Conservation (phyloP, 768 basidiomycete genomes). For the Lentinula boryana region DNA sequence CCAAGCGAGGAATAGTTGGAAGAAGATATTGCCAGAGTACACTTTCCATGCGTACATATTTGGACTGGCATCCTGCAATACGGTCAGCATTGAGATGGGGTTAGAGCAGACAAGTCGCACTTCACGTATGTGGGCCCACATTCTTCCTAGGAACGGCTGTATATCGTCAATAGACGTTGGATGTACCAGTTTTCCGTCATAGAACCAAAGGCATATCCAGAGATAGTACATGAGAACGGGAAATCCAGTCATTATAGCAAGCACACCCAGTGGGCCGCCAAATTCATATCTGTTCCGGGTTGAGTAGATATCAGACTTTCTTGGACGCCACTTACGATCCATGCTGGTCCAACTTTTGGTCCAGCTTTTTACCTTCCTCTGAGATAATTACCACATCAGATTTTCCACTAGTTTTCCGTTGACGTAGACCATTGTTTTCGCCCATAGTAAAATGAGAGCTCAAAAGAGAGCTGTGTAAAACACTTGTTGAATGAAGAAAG, state of each 20-base stretch:
- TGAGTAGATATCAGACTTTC: conserved; percentile 6
- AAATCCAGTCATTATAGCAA: conserved; percentile 92
- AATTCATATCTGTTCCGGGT: conserved; percentile 77
- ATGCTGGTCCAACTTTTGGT: conserved; percentile 71
- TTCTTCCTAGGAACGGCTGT: conserved; percentile 67
- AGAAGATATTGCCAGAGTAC: conserved; percentile 82
- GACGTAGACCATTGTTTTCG: conserved; percentile 2
- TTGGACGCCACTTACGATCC: conserved; percentile 34
- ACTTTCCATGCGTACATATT: conserved; percentile 86
- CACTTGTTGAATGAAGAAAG: too few relatives aligned
- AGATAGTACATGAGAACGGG: conserved; percentile 97
- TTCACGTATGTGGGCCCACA: conserved; percentile 81
- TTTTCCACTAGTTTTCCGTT: conserved; percentile 15
- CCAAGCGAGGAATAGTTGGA: conserved; percentile 87
- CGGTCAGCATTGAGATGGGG: neutral
- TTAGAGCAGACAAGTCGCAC: conserved; percentile 34
- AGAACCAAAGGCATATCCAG: conserved; percentile 96
- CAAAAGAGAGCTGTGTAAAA: too few relatives aligned
- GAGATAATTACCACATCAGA: conserved; percentile 32
- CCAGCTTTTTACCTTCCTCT: conserved; percentile 68
- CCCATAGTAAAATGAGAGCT: neutral
- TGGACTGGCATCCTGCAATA: conserved; percentile 78
- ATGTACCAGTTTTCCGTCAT: conserved; percentile 75
- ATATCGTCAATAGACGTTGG: conserved; percentile 69
- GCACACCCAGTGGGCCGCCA: conserved; percentile 88